Conservation (phyloP, 129 eudicot genomes). For the Flaveria sonorensis region DNA sequence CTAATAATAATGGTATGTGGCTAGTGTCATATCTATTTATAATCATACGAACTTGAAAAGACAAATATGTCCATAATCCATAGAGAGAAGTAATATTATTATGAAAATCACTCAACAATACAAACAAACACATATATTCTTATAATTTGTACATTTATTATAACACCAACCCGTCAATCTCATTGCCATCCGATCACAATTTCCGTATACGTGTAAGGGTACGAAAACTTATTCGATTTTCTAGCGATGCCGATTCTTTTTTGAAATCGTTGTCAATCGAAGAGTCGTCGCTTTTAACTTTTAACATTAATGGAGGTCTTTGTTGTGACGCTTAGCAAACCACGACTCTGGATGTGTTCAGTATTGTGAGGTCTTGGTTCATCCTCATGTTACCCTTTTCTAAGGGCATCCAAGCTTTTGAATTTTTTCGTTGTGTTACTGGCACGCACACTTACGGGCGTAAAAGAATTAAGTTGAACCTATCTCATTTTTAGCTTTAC, state of each 20-base stretch:
- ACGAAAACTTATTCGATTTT: conserved; percentile 6
- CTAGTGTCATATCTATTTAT: conserved; percentile 21
- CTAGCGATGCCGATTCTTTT: conserved; percentile 3
- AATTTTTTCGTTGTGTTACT: conserved; percentile 29
- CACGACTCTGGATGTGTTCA: conserved; percentile 30
- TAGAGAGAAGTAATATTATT: neutral
- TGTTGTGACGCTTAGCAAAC: conserved; percentile 32
- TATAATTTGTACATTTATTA: conserved; percentile 20
- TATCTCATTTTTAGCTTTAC: no score
- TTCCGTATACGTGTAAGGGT: conserved; percentile 57
- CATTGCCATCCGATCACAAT: conserved; percentile 29
- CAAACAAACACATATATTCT: conserved; percentile 19
- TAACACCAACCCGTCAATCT: conserved; percentile 28
- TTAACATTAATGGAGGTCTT: conserved; percentile 47
- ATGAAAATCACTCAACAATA: conserved; percentile 32
- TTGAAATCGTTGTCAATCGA: conserved; percentile 25
- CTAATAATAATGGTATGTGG: conserved; percentile 16
- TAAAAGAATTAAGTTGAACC: no score
- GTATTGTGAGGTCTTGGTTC: conserved; percentile 47
- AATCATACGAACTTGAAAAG: conserved; percentile 14
- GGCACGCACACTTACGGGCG: conserved; percentile 6
- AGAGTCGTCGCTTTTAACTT: conserved; percentile 38
- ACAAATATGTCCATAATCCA: conserved; percentile 35
- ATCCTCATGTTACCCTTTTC: conserved; percentile 36
- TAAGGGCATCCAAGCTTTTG: conserved; percentile 47